Percentiles rank a stretch among this genome's conserved stretches.
Conservation (phyloP, 1,284 basidiomycete species). For the Trichosporon sp. region DNA sequence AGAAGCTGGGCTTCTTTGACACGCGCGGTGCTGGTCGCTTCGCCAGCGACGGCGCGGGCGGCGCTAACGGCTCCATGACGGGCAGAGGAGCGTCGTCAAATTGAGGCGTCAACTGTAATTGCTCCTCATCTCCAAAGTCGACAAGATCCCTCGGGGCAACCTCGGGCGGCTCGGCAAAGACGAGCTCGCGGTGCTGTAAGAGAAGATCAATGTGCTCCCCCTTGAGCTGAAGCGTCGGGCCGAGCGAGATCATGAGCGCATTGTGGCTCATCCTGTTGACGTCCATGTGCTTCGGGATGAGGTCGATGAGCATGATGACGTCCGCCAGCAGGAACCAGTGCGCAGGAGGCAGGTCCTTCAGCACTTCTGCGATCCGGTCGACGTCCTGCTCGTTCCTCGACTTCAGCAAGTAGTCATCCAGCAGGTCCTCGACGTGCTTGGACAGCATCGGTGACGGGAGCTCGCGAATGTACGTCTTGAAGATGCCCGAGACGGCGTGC, state of each 20-base stretch:
- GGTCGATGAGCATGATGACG: conserved; percentile 40
- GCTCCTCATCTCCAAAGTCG: conserved; percentile 34
- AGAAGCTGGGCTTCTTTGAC: conserved; percentile 27
- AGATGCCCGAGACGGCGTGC: conserved; percentile 75
- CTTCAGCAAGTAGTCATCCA: conserved; percentile 54
- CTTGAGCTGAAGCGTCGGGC: conserved; percentile 40
- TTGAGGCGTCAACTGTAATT: conserved; percentile 17
- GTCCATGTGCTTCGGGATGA: conserved; percentile 33
- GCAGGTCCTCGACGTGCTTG: conserved; percentile 59
- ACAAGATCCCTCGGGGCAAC: conserved; percentile 29
- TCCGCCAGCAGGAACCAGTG: conserved; percentile 48
- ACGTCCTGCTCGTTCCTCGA: conserved; percentile 7
- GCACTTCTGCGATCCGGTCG: conserved; percentile 23
- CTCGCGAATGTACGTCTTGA: conserved; percentile 53
- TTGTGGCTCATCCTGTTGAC: conserved; percentile 45
- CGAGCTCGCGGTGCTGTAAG: conserved; percentile 24
- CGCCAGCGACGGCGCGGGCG: background rate
- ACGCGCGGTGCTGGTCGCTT: conserved; percentile 24
- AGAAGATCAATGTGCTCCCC: conserved; percentile 34
- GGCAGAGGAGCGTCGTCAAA: conserved; percentile 7
- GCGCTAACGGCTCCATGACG: conserved; percentile 5
- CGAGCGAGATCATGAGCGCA: conserved; percentile 41
- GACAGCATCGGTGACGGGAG: conserved; percentile 76
- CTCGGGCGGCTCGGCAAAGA: conserved; percentile 34
- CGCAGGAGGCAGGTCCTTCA: conserved; percentile 37